Evolutionary conservation across 306 rosid species (phyloP).

Genomic region (Psophocarpus tetragonolobus): DNA sequence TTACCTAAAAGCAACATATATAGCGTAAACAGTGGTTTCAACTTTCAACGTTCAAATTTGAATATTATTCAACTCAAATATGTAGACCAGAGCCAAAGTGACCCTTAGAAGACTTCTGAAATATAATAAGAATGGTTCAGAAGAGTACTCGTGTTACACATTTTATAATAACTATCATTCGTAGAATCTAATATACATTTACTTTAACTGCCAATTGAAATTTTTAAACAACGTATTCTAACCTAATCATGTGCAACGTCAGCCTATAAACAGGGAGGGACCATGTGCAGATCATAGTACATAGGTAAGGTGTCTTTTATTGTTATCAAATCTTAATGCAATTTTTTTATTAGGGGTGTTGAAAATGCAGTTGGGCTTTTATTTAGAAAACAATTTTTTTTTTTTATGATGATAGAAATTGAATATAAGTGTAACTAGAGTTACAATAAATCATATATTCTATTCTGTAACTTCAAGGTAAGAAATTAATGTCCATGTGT

Average conservation of each 20-base stretch:
- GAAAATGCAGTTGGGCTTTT: not conserved
- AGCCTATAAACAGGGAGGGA: not conserved
- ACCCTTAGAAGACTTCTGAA: not conserved
- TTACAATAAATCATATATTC: too few relatives aligned
- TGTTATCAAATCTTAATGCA: not conserved
- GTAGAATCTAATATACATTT: not conserved
- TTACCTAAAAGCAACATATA: not conserved
- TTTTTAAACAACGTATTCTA: not conserved
- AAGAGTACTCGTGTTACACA: not conserved
- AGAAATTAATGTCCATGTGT: too few relatives aligned
- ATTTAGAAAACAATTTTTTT: not conserved
- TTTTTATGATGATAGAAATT: too few relatives aligned
- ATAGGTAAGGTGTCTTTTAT: not conserved
- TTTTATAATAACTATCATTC: not conserved
- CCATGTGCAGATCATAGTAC: not conserved
- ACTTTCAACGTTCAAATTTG: not conserved
- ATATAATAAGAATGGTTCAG: not conserved
- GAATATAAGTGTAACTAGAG: too few relatives aligned
- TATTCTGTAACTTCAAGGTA: too few relatives aligned
- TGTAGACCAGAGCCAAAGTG: not conserved
- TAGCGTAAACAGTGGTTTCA: not conserved
- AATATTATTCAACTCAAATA: not conserved
- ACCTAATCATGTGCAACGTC: not conserved
- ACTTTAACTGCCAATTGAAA: not conserved
- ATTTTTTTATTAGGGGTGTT: not conserved